Percentiles rank a stretch among this genome's conserved stretches.
These are phyloP conservation scores for Kwoniella sp. DNA, from an alignment of 768 basidiomycete species.

Conservation along the genomic window DNA sequence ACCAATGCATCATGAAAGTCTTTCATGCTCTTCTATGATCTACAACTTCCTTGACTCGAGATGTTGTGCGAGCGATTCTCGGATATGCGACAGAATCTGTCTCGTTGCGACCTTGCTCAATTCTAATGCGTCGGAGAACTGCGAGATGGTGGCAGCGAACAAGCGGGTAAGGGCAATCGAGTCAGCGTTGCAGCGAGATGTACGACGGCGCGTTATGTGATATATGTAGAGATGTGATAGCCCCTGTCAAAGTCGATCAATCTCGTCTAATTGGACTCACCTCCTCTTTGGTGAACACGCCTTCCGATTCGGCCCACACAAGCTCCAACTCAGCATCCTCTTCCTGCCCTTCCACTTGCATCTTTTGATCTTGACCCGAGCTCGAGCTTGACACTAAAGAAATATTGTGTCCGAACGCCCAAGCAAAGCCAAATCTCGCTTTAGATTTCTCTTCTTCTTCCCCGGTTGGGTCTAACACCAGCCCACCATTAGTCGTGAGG, in stretches of 20 bases:
- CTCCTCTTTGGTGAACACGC: conserved; percentile 35
- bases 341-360: conserved; percentile 23
- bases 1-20: no score
- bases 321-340: conserved; percentile 31
- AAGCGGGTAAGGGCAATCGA: no score
- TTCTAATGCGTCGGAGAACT: conserved; percentile 35
- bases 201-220: no score
- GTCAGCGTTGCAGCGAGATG: no score
- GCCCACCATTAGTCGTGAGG: neutral
- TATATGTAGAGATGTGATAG: no score
- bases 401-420: conserved; percentile 50
- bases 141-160: neutral
- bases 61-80: conserved; percentile 23
- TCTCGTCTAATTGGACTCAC: no score
- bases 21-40: neutral
- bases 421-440: conserved; percentile 43
- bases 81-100: conserved; percentile 23
- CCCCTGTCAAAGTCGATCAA: no score
- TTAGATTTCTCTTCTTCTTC: conserved; percentile 49
- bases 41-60: conserved; percentile 16
- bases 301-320: conserved; percentile 51
- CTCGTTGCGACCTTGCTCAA: conserved; percentile 26
- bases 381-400: neutral
- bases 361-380: conserved; percentile 14
- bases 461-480: conserved; percentile 53